phyloP scores from a whole-genome alignment of 345 rosid species.

The Dipteronia dyeriana region DNA sequence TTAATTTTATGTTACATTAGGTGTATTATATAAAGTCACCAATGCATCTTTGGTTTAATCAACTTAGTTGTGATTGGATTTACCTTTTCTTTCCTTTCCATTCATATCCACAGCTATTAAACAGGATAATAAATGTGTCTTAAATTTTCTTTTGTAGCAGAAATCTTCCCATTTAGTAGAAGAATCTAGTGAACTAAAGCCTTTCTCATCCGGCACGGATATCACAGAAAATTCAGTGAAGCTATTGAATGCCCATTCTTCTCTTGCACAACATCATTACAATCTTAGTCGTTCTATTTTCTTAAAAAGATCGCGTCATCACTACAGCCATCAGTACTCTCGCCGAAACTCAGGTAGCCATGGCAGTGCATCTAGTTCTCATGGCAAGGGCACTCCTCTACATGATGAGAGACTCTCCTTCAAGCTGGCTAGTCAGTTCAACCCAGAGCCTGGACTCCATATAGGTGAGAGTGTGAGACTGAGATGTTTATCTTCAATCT shows the following conservation, averaged over 20 bases:
- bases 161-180: conserved; percentile 35
- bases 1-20: neutral
- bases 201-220: conserved; percentile 37
- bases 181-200: conserved; percentile 35
- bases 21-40: neutral
- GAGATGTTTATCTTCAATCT: conserved; percentile 1
- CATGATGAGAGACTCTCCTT: conserved; percentile 40
- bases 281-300: conserved; percentile 50
- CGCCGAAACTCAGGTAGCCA: conserved; percentile 45
- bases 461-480: conserved; percentile 60
- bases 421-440: conserved; percentile 39
- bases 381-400: conserved; percentile 36
- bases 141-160: conserved; percentile 27
- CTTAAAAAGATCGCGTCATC: conserved; percentile 59
- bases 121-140: neutral
- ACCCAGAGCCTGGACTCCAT: conserved; percentile 30
- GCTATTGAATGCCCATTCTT: conserved; percentile 35
- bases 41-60: neutral
- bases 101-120: neutral
- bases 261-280: conserved; percentile 39
- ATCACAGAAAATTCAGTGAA: conserved; percentile 32
- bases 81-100: neutral
- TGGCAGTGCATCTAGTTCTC: conserved; percentile 48
- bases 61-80: neutral
- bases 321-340: conserved; percentile 55